These are phyloP conservation scores for Clarireedia sp. DNA, from an alignment of 2,329 filamentous ascomycete genomes.

Conservation along the genomic window DNA sequence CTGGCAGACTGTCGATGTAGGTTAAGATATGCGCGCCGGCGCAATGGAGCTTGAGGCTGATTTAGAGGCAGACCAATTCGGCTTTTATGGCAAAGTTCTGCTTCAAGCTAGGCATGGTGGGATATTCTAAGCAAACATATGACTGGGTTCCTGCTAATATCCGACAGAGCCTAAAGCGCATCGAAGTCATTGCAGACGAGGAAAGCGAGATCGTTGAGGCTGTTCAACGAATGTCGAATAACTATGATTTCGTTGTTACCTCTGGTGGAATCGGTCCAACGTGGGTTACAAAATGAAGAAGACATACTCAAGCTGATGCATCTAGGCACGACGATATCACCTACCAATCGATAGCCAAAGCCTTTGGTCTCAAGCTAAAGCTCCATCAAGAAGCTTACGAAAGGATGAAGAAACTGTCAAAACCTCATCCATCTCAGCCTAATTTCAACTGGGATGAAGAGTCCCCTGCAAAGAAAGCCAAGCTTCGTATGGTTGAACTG, in stretches of 20 bases:
- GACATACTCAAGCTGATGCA: not conserved
- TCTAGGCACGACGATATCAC: conserved; percentile 92
- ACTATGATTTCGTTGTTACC: conserved; percentile 92
- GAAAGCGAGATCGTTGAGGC: conserved; percentile 82
- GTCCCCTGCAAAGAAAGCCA: conserved; percentile 69
- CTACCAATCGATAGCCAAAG: conserved; percentile 87
- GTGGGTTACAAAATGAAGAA: conserved; percentile 33
- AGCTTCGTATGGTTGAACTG: conserved; percentile 82
- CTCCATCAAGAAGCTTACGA: conserved; percentile 70
- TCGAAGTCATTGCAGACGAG: conserved; percentile 92
- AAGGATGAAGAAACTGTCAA: conserved; percentile 77
- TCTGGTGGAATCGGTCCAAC: conserved; percentile 94
- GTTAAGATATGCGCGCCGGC: conserved; percentile 1
- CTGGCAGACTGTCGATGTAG: conserved; percentile 32
- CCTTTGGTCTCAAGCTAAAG: conserved; percentile 68
- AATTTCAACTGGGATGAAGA: conserved; percentile 80
- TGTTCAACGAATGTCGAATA: conserved; percentile 74
- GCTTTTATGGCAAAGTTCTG: conserved; percentile 58
- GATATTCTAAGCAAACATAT: conserved; percentile 45
- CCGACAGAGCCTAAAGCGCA: conserved; percentile 60
- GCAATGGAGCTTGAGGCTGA: conserved; percentile 13
- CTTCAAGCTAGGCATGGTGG: conserved; percentile 52
- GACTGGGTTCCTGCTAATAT: conserved; percentile 40
- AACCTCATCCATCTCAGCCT: conserved; percentile 62
- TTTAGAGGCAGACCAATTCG: conserved; percentile 48